These are phyloP conservation scores for Fusarium odoratissimum DNA, from an alignment of 2,329 filamentous ascomycete genomes.

Conservation along the genomic window DNA sequence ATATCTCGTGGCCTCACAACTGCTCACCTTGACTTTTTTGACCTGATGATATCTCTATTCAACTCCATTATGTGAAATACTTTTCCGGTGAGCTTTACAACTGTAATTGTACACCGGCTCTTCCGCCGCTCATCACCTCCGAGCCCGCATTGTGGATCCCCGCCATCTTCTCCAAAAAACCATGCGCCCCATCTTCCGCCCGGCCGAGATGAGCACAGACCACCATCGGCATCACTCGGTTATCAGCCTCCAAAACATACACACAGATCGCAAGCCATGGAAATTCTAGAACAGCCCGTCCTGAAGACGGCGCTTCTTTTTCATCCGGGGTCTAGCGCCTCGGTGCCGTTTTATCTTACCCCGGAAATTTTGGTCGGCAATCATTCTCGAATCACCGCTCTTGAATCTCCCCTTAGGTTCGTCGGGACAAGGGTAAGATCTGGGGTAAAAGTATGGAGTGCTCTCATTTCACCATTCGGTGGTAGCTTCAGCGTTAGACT, in stretches of 20 bases:
- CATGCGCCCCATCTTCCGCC: slow-evolving; percentile 16
- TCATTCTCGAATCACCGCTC: slow-evolving; percentile 32
- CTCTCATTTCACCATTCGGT: not conserved
- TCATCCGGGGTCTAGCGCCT: slow-evolving; percentile 13
- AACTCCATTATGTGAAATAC: not conserved
- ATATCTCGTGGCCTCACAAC: not conserved
- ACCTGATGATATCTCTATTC: accelerated
- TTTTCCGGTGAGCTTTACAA: not conserved
- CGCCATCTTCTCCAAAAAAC: not conserved
- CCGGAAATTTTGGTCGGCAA: slow-evolving; percentile 39
- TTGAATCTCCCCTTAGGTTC: not conserved
- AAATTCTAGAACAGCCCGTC: slow-evolving; percentile 5
- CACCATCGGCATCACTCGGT: slow-evolving; percentile 45
- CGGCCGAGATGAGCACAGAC: slow-evolving; percentile 44
- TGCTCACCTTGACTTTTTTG: not conserved
- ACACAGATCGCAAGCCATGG: not conserved
- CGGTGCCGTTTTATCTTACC: slow-evolving; percentile 18
- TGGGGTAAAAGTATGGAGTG: slow-evolving; percentile 11
- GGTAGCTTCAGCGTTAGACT: not conserved
- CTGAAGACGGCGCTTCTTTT: not conserved
- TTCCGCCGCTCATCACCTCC: not conserved
- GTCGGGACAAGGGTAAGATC: slow-evolving; percentile 12
- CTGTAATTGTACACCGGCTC: not conserved
- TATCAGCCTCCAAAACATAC: slow-evolving; percentile 15
- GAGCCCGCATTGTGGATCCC: not conserved